These are phyloP conservation scores for Tolypocladium endophyticum DNA, from an alignment of 2,329 filamentous ascomycete genomes.

Conservation along the genomic window DNA sequence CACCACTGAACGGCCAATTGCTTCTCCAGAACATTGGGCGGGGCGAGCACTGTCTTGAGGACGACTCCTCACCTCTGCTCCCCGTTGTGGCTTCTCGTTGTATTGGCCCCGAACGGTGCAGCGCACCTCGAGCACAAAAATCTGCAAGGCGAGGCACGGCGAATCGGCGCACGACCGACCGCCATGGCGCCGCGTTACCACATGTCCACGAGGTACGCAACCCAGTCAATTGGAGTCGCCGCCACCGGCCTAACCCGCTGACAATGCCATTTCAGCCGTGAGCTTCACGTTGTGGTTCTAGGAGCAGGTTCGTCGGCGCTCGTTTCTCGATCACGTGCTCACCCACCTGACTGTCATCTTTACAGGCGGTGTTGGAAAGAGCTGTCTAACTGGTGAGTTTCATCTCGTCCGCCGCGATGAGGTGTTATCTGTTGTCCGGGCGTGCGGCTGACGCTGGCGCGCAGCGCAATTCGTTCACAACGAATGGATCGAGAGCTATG, in stretches of 20 bases:
- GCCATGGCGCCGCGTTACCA: constrained; percentile 8
- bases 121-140: background rate
- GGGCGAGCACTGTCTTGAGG: background rate
- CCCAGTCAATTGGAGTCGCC: background rate
- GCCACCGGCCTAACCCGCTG: background rate
- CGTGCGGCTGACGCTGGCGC: background rate
- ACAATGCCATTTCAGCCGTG: constrained; percentile 39
- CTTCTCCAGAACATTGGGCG: background rate
- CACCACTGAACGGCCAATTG: background rate
- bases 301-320: constrained; percentile 53
- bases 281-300: constrained; percentile 75
- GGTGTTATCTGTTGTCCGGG: background rate
- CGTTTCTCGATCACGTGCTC: constrained; percentile 4
- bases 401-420: background rate
- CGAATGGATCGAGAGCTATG: constrained; percentile 85
- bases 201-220: constrained; percentile 5
- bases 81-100: background rate
- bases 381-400: constrained; percentile 74
- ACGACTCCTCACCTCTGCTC: background rate
- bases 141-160: background rate
- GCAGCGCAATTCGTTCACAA: constrained; percentile 87
- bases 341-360: constrained; percentile 19
- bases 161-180: background rate
- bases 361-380: constrained; percentile 80
- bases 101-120: background rate